Evolutionary conservation across 768 basidiomycete genomes (phyloP).

Genomic region (Psilocybe tampanensis): DNA sequence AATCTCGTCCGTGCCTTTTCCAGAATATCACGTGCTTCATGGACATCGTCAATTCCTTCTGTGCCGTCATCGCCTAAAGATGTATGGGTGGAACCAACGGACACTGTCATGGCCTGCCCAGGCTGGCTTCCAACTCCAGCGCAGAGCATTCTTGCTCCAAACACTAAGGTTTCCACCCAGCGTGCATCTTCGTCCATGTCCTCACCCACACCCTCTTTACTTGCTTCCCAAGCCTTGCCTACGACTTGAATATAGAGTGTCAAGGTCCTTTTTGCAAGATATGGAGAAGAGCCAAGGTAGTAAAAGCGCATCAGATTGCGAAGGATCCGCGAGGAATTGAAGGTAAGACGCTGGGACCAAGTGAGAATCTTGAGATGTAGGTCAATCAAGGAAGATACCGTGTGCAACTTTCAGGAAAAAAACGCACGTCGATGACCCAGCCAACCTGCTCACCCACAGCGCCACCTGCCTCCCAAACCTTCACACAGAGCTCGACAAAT

Average conservation of each 20-base stretch:
- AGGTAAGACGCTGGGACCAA: slow-evolving; percentile 94
- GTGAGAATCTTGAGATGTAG: slow-evolving; percentile 68
- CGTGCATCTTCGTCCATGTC: slow-evolving; percentile 66
- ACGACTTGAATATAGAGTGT: slow-evolving; percentile 84
- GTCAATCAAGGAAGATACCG: background rate
- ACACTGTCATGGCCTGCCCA: slow-evolving; percentile 22
- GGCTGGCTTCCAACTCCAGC: slow-evolving; percentile 35
- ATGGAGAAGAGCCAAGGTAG: slow-evolving; percentile 41
- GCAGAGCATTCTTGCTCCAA: slow-evolving; percentile 80
- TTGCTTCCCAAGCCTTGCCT: slow-evolving; percentile 76
- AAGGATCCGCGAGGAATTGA: slow-evolving; percentile 85
- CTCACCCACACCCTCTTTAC: slow-evolving; percentile 36
- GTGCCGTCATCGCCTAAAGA: slow-evolving; percentile 13
- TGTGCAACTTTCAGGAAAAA: slow-evolving; percentile 3
- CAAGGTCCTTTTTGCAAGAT: slow-evolving; percentile 72
- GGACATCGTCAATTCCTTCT: slow-evolving; percentile 55
- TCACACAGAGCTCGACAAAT: slow-evolving; percentile 80
- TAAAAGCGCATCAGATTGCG: slow-evolving; percentile 83
- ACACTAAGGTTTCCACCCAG: slow-evolving; percentile 79
- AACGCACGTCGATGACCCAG: slow-evolving; percentile 83
- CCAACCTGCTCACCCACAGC: slow-evolving; percentile 63
- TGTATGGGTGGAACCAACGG: background rate
- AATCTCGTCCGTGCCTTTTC: slow-evolving; percentile 61
- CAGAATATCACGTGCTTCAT: slow-evolving; percentile 64
- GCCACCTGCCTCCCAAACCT: slow-evolving; percentile 85